A percentile compares a stretch with the other conserved stretches of the same genome.
These are phyloP conservation scores for Grosmannia clavigera DNA, from an alignment of 2,329 filamentous ascomycete species.

Conservation along the genomic window DNA sequence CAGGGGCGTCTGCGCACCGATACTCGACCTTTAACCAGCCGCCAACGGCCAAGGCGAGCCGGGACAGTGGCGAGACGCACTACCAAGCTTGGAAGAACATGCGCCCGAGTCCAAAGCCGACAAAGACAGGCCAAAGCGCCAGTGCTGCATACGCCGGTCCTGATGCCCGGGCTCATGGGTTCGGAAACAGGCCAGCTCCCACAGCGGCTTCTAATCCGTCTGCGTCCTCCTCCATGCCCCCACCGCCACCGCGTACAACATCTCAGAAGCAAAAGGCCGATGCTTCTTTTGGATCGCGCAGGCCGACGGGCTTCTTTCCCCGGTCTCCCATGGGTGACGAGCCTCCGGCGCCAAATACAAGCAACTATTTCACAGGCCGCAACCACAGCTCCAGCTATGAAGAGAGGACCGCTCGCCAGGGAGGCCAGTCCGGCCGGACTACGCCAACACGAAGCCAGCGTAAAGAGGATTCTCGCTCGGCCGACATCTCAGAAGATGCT, in stretches of 20 bases:
- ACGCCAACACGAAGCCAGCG: background rate
- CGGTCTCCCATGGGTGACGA: slow-evolving; percentile 40
- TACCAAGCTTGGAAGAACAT: slow-evolving; percentile 26
- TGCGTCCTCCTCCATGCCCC: slow-evolving; percentile 12
- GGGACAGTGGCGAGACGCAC: slow-evolving; percentile 12
- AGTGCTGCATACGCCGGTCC: slow-evolving; percentile 7
- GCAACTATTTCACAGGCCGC: slow-evolving; percentile 34
- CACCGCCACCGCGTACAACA: slow-evolving; percentile 35
- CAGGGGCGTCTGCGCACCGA: slow-evolving; percentile 12
- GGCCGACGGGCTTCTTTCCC: slow-evolving; percentile 37
- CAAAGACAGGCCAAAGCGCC: slow-evolving; percentile 12
- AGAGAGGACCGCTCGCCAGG: background rate
- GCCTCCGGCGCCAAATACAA: slow-evolving; percentile 33
- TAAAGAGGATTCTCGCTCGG: slow-evolving; percentile 9
- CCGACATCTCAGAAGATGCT: slow-evolving; percentile 11
- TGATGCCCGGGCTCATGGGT: background rate
- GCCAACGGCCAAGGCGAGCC: slow-evolving; percentile 9
- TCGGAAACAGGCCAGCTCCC: background rate
- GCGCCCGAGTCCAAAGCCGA: slow-evolving; percentile 13
- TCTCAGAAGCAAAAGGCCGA: slow-evolving; percentile 41
- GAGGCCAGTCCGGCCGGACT: slow-evolving; percentile 3
- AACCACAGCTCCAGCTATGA: slow-evolving; percentile 5
- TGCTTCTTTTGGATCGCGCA: slow-evolving; percentile 37
- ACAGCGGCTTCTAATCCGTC: slow-evolving; percentile 8
- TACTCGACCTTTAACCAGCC: slow-evolving; percentile 14